Base-by-base conservation (phyloP, 1,284 basidiomycete genomes). In the Fomitiporia mediterranea region DNA sequence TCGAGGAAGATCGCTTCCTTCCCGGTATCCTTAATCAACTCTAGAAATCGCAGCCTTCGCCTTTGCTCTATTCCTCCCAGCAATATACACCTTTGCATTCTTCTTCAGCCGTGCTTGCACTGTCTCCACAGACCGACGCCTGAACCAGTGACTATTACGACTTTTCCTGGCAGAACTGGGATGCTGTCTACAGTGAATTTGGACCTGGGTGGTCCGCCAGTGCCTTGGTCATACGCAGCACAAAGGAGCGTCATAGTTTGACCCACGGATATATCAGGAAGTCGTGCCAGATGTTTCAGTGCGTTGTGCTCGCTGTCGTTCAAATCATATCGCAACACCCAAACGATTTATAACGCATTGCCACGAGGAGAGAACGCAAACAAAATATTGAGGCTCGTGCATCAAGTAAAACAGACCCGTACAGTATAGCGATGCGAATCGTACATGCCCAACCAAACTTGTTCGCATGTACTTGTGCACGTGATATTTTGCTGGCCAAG, bases 151-250 rank as follows among this genome's bases (percentile, higher is more conserved):
- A 70, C 65, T 27, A 69, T 65, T 7, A 53, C 21, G 7, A 60
- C 58, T 44, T 56, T 55, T 13, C 58, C 58, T 4, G 55, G 19
- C 60, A 83, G 73, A 62, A 82, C 78, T 0, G 79, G 78, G 3
- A 86, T 76, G 47, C 83, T 70, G 1, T 70, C 69, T 0, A 67
- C 67, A 2, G 61, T 69, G 69, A 76, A 83, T 37, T 65, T 65
- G 1, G 78, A 64, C 57, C 69, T 71, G 1, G 77, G 74, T 43
- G 78, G 78, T 17, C 49, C n/a, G 30, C 30, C 17, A n/a, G 37
- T 34, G 28, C 35, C 53, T 44, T 60, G 50, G 50, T 53, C 46
- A 11, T 21, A 38, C 23, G 48, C n/a, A 44, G 25, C 50, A 5
- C 51, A 21, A 15, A 58, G 19, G 21, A 15, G 5, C n/a, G 51